Evolutionary conservation across 1,284 basidiomycete genomes (phyloP), one percentile per base, ranked within the genome.

Genomic region (Exobasidium cylindrosporum): DNA sequence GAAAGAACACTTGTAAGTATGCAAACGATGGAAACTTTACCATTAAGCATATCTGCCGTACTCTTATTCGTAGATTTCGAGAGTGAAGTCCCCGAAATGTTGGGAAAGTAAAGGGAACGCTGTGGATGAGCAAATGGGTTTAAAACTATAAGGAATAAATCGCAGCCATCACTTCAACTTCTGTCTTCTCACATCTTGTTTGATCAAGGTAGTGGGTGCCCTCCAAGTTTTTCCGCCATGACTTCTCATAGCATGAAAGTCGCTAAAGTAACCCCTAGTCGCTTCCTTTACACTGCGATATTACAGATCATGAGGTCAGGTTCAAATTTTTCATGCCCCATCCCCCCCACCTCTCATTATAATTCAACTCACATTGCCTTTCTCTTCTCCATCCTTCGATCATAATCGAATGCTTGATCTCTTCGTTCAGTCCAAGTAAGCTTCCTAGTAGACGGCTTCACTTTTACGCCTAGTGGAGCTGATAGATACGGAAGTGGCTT

Each of bases 191-290:
- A 40, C 35, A 14, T 77, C 75, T n/a, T 68, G 50, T 10, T 65
- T 64, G 71, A 97, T 92, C 66, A 97, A 84, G 11, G 91, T 90
- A 26, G 85, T 86, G 0, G 94, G 94, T 13, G 91, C 92, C 59
- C 94, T 86, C 93, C 92, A 98, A 10, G 90, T 89, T 83, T 98
- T 98, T 23, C 95, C 95, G 6, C 92, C 93, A 70, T 92, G 86
- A 45, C 85, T 85, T 57, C 88, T 83, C 17, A 91, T 88, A 69
- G 88, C 87, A 74, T 92, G 91, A 61, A 90, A 84, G 77, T 97
- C 95, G 68, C 90, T 85, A 74, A 93, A 97, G 80, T 97, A 96
- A 0, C 93, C 92, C 72, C 88, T 89, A 14, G 87, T 86, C 0
- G 88, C 90, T 81, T 94, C 87, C 73, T 91, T 89, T 59, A 96